Percentiles rank a stretch among this genome's conserved stretches.
Evolutionary conservation across 345 rosid species (phyloP).

Genomic region (Citrus unshiu): DNA sequence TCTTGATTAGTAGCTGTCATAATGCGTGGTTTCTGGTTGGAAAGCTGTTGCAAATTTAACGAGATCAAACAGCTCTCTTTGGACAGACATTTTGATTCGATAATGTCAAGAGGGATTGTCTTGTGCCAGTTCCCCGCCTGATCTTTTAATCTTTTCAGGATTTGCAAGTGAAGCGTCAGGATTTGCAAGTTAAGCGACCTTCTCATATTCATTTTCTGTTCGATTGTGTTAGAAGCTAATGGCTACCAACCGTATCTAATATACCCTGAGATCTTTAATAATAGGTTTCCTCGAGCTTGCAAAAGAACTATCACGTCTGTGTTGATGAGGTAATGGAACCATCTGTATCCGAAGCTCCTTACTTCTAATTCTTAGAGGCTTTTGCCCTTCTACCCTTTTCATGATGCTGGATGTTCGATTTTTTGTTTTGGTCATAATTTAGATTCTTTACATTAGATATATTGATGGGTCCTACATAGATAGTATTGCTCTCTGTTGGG

Average conservation of each 20-base stretch:
- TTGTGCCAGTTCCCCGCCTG: rapidly evolving
- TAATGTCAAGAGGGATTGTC: no score
- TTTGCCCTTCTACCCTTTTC: not conserved
- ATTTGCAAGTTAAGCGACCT: not conserved
- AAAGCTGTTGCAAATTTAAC: no score
- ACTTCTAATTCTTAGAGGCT: no score
- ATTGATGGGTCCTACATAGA: no score
- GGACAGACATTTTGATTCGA: no score
- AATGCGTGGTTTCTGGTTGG: no score
- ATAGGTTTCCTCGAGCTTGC: conserved; percentile 69
- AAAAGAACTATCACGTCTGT: conserved; percentile 69
- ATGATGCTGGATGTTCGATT: not conserved
- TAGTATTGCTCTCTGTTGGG: not conserved
- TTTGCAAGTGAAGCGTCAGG: no score
- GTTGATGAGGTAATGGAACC: conserved; percentile 59
- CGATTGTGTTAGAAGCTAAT: no score
- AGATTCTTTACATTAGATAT: no score
- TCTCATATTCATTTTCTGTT: no score
- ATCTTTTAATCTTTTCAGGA: no score
- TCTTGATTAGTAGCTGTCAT: not conserved
- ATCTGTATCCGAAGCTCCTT: not conserved
- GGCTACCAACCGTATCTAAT: conserved; percentile 57
- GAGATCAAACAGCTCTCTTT: no score
- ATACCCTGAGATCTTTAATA: conserved; percentile 74
- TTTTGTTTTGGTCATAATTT: not conserved